These are phyloP conservation scores for Ogataea methylovora DNA, from an alignment of 805 yeast species.

Conservation along the genomic window DNA sequence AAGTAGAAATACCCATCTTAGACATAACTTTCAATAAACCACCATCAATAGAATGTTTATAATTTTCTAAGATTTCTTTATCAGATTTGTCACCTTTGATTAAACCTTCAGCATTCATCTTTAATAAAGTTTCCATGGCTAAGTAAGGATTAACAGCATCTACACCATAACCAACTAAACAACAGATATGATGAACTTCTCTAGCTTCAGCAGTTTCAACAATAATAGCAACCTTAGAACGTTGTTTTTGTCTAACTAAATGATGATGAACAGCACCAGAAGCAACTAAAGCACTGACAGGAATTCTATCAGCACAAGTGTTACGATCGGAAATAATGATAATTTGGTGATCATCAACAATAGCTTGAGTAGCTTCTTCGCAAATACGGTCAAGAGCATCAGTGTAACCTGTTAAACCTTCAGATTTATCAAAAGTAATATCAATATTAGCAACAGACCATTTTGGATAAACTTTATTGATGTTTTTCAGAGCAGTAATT, in stretches of 20 bases:
- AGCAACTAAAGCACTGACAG: slow-evolving; percentile 87
- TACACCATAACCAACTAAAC: slow-evolving; percentile 93
- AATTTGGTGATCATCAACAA: slow-evolving; percentile 66
- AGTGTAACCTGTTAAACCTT: slow-evolving; percentile 82
- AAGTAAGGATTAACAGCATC: slow-evolving; percentile 94
- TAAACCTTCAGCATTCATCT: slow-evolving; percentile 77
- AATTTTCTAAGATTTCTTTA: slow-evolving; percentile 62
- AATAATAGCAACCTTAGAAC: slow-evolving; percentile 88
- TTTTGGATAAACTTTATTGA: slow-evolving; percentile 68
- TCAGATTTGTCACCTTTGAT: slow-evolving; percentile 49
- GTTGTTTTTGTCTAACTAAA: slow-evolving; percentile 89
- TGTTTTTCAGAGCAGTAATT: slow-evolving; percentile 65
- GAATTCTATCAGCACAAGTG: slow-evolving; percentile 53
- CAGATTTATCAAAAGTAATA: slow-evolving; percentile 77
- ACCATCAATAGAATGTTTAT: slow-evolving; percentile 77
- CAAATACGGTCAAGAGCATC: slow-evolving; percentile 82
- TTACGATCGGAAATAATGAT: slow-evolving; percentile 70
- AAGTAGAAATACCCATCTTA: slow-evolving; percentile 97
- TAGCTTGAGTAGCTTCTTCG: slow-evolving; percentile 78
- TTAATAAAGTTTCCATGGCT: slow-evolving; percentile 81
- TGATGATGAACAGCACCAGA: slow-evolving; percentile 96
- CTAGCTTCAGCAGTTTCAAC: slow-evolving; percentile 96
- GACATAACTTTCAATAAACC: slow-evolving; percentile 97
- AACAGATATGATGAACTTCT: slow-evolving; percentile 95
- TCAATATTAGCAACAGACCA: slow-evolving; percentile 84